phyloP scores from a whole-genome alignment of 371 early-diverging fungal species.

The Circinella minor region DNA sequence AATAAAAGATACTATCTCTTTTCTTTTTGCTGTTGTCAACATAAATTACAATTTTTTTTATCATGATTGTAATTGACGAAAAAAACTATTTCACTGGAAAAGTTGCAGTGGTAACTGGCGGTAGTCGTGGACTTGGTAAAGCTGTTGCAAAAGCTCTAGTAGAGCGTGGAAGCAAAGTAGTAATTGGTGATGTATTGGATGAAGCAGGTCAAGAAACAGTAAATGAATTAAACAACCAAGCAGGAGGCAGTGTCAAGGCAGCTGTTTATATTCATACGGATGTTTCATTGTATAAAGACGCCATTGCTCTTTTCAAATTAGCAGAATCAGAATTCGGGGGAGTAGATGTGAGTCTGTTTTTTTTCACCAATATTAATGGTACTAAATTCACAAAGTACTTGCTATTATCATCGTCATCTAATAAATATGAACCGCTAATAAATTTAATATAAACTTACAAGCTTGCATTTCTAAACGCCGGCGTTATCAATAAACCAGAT shows the following conservation, averaged over 20 bases:
- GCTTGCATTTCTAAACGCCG: slow-evolving; percentile 27
- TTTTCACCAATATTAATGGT: no score
- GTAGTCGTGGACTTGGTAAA: slow-evolving; percentile 63
- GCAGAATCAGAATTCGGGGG: slow-evolving; percentile 60
- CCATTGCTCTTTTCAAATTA: slow-evolving; percentile 46
- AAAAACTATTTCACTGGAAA: slow-evolving; percentile 26
- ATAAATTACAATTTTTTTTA: no score
- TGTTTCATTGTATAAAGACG: slow-evolving; percentile 55
- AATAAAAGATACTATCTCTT: no score
- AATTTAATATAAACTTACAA: slow-evolving; percentile 63
- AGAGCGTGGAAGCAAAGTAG: slow-evolving; percentile 56
- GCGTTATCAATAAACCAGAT: slow-evolving; percentile 27
- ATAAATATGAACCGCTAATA: not conserved
- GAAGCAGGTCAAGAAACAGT: slow-evolving; percentile 42
- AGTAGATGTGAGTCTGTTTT: slow-evolving; percentile 60
- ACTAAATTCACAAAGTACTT: no score
- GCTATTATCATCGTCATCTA: no score
- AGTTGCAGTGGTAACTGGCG: slow-evolving; percentile 72
- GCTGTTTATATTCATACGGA: slow-evolving; percentile 60
- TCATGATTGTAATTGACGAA: not conserved
- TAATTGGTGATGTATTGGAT: slow-evolving; percentile 67
- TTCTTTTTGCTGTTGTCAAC: no score
- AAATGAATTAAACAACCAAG: slow-evolving; percentile 43
- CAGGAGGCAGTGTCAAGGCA: slow-evolving; percentile 39
- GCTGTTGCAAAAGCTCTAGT: slow-evolving; percentile 54